A percentile compares a stretch with the other conserved stretches of the same genome.
phyloP scores from a whole-genome alignment of 1,284 basidiomycete species.

The Microbotryomycetes sp. region DNA sequence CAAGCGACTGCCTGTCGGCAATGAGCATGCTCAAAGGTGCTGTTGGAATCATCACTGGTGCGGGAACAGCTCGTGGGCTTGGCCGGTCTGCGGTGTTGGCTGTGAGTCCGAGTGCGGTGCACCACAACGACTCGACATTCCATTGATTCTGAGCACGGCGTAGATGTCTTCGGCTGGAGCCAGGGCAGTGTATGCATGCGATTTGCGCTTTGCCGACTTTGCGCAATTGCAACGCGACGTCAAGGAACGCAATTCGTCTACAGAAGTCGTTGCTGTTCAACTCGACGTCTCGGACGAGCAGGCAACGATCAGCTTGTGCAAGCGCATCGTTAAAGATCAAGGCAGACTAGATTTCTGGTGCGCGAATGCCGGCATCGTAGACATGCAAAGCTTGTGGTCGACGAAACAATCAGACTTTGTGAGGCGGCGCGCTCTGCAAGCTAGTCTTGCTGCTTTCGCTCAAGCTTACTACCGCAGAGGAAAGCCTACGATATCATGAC shows the following conservation, averaged over 20 bases:
- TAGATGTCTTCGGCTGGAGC: conserved; percentile 10
- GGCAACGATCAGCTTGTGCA: not conserved
- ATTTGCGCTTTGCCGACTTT: conserved; percentile 4
- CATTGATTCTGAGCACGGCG: not conserved
- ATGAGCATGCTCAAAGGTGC: not conserved
- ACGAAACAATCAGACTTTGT: conserved; percentile 9
- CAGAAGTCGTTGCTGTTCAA: conserved; percentile 3
- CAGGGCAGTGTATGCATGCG: conserved; percentile 7
- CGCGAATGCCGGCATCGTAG: conserved; percentile 8
- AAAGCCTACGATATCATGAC: conserved; percentile 5
- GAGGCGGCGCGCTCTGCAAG: not conserved
- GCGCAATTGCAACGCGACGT: not conserved
- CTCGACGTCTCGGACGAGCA: conserved; percentile 8
- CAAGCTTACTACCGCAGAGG: too few relatives aligned
- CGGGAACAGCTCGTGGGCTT: conserved; percentile 4
- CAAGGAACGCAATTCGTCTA: not conserved
- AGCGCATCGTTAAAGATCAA: conserved; percentile 5
- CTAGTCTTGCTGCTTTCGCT: not conserved
- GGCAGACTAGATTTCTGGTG: conserved; percentile 9
- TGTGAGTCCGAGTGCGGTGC: not conserved
- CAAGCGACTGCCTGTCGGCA: too few relatives aligned
- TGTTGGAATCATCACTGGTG: conserved; percentile 11
- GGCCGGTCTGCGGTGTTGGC: conserved; percentile 6
- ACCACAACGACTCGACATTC: not conserved
- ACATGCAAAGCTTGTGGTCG: conserved; percentile 11